Evolutionary conservation across 2,329 filamentous ascomycete genomes (phyloP), one percentile per base, ranked within the genome.

Genomic region (Pestalotiopsis sp.): DNA sequence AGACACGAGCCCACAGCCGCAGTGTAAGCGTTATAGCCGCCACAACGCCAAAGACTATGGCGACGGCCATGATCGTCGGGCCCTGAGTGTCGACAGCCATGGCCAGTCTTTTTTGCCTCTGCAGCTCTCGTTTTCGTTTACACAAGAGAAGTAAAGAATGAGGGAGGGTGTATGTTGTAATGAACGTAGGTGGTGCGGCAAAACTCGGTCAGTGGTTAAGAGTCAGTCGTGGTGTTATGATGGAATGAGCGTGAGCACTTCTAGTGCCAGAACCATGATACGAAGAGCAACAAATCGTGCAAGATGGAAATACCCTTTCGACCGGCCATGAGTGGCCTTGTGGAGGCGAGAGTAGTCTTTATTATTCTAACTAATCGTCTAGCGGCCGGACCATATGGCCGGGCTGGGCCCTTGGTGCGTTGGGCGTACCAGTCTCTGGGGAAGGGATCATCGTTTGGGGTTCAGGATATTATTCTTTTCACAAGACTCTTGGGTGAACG

Each of bases 1-100:
- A 80, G 17, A 82, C 68, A 4, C 82, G 77, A 25, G 82, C 77
- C 71, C 80, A 83, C 9, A 83, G 70, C 23, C 82, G 75, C 38
- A 83, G 72, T 38, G 66, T 64, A 31, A 84, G 72, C 17, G 81
- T 78, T 25, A 83, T 60, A 27, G 78, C 75, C 7, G 80, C 81
- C 7, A 82, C 68, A 13, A 78, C 69, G 7, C 79, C 79, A 70
- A 83, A 83, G 14, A 77, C 73, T 63, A 82, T 74, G 36, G 76
- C 73, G 58, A 82, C 73, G 23, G 77, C 77, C 25, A 73, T 69
- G 39, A 82, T 78, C 9, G 75, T 73, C 14, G 77, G 78, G 11
- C 78, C 79, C 57, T 79, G 77, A 13, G 78, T 75, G n/a, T 78
- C 76, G 27, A 57, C 49, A 13, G 68, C 59, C 59, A 62, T 62